Conservation (phyloP, 2,329 filamentous ascomycete genomes). For the Verticillium tricorpus region DNA sequence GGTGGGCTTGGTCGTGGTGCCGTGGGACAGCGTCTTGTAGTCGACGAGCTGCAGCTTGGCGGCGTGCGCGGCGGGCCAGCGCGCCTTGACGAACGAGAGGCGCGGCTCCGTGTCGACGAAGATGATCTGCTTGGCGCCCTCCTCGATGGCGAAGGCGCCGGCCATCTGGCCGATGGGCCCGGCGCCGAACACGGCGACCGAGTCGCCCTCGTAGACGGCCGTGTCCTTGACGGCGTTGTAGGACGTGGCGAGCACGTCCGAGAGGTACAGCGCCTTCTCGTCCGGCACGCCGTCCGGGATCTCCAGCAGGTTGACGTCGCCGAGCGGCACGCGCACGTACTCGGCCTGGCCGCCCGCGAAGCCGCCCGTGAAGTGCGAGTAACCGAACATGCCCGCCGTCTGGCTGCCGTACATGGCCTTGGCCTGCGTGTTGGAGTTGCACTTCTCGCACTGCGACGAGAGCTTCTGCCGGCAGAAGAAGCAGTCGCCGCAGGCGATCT, state of each 20-base stretch:
- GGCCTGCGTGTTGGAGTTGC: constrained; percentile 67
- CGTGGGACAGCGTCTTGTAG: constrained; percentile 55
- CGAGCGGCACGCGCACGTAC: constrained; percentile 77
- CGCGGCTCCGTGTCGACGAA: constrained; percentile 72
- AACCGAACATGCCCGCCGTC: constrained; percentile 71
- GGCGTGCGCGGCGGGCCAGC: constrained; percentile 44
- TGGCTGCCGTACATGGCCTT: constrained; percentile 75
- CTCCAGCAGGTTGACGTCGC: constrained; percentile 74
- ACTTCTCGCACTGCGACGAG: constrained; percentile 75
- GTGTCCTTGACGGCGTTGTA: constrained; percentile 84
- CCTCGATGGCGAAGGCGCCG: constrained; percentile 67
- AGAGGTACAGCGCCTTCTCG: constrained; percentile 76
- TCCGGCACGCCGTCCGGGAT: constrained; percentile 77
- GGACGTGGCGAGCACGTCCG: constrained; percentile 73
- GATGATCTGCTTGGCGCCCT: constrained; percentile 72
- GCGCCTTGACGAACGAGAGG: constrained; percentile 62
- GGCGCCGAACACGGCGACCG: constrained; percentile 80
- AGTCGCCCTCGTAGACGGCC: constrained; percentile 69
- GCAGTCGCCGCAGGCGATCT: constrained; percentile 72
- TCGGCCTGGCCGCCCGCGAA: constrained; percentile 87
- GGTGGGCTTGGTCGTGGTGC: constrained; percentile 53
- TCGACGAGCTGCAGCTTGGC: constrained; percentile 64
- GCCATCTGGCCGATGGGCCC: constrained; percentile 85
- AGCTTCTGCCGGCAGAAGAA: constrained; percentile 76
- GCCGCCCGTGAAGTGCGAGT: constrained; percentile 76